These are phyloP conservation scores for Aspergillus jensenii DNA, from an alignment of 2,329 filamentous ascomycete species.

Conservation along the genomic window DNA sequence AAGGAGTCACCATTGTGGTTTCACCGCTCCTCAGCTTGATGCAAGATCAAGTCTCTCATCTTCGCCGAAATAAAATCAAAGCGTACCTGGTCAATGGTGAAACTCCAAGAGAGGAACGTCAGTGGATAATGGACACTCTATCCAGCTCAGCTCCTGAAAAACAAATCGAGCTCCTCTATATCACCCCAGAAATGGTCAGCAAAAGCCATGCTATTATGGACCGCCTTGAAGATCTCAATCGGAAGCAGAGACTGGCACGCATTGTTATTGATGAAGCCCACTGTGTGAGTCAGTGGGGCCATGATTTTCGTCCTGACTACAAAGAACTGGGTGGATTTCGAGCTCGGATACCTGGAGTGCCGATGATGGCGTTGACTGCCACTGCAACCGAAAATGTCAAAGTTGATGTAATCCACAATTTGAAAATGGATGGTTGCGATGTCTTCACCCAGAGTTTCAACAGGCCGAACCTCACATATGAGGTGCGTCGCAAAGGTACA, in stretches of 20 bases:
- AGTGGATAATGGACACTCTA: slow-evolving; percentile 65
- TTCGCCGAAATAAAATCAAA: slow-evolving; percentile 71
- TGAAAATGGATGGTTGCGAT: slow-evolving; percentile 76
- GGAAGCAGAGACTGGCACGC: slow-evolving; percentile 71
- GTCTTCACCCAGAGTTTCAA: slow-evolving; percentile 94
- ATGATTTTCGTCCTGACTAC: slow-evolving; percentile 96
- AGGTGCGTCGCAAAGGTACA: slow-evolving; percentile 72
- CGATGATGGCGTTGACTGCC: slow-evolving; percentile 91
- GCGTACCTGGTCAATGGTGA: slow-evolving; percentile 83
- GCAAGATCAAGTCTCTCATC: slow-evolving; percentile 91
- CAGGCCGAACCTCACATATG: slow-evolving; percentile 88
- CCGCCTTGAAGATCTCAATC: slow-evolving; percentile 67
- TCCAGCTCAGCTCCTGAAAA: slow-evolving; percentile 66
- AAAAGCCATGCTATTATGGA: slow-evolving; percentile 71
- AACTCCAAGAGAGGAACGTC: slow-evolving; percentile 61
- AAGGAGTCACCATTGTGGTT: slow-evolving; percentile 87
- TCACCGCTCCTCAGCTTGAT: slow-evolving; percentile 93
- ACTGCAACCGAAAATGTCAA: slow-evolving; percentile 94
- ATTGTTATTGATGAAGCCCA: slow-evolving; percentile 99
- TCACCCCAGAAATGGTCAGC: slow-evolving; percentile 95
- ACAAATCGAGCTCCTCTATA: slow-evolving; percentile 82
- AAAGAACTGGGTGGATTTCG: slow-evolving; percentile 78
- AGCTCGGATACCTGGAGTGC: slow-evolving; percentile 70
- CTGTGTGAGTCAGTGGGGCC: slow-evolving; percentile 98
- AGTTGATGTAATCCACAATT: slow-evolving; percentile 84